Evolutionary conservation across 2,329 filamentous ascomycete genomes (phyloP).

Genomic region (Fusarium kyushuense): DNA sequence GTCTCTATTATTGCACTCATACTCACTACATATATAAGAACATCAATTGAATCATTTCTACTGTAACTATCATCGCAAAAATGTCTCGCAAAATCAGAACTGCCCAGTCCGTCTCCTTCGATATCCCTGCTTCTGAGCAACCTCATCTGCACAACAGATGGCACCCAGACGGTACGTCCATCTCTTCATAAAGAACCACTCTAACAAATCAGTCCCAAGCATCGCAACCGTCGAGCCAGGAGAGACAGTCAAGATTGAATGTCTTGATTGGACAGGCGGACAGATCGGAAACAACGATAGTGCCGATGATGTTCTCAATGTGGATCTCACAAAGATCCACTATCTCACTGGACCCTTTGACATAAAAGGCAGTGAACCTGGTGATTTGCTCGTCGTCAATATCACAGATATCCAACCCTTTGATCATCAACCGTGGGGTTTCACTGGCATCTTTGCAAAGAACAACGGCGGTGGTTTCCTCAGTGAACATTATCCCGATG

Average conservation of each 20-base stretch:
- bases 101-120: conserved; percentile 44
- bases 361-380: conserved; percentile 84
- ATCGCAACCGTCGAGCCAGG: conserved; percentile 80
- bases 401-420: conserved; percentile 95
- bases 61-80: background rate
- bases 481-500: conserved; percentile 86
- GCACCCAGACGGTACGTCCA: conserved; percentile 83
- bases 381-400: conserved; percentile 86
- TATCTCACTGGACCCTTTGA: conserved; percentile 93
- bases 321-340: conserved; percentile 86
- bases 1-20: background rate
- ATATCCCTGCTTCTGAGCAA: conserved; percentile 46
- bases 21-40: background rate
- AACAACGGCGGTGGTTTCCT: conserved; percentile 90
- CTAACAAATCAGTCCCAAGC: conserved; percentile 71
- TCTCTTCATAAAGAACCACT: too few species aligned
- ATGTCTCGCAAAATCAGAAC: conserved; percentile 46
- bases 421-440: conserved; percentile 88
- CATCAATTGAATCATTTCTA: background rate
- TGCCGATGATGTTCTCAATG: conserved; percentile 87
- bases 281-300: conserved; percentile 91
- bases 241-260: conserved; percentile 94
- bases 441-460: conserved; percentile 84
- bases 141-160: conserved; percentile 74
- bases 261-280: conserved; percentile 85